Evolutionary conservation across 1,139 yeast genomes (phyloP).

Genomic region (Suhomyces ambrosiae): DNA sequence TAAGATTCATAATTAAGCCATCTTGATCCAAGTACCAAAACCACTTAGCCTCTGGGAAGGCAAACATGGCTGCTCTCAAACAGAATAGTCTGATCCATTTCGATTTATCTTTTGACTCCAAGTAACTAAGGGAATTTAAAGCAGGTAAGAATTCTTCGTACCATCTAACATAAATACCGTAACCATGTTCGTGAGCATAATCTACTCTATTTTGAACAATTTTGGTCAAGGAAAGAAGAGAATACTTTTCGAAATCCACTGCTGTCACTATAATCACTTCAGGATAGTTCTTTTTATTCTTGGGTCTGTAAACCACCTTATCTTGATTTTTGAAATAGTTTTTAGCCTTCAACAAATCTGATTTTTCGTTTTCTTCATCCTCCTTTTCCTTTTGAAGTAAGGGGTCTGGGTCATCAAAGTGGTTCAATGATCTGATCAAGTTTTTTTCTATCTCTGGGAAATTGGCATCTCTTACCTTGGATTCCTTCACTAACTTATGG

Average conservation of each 20-base stretch:
- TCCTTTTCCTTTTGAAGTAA: slow-evolving; percentile 38
- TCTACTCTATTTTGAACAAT: slow-evolving; percentile 80
- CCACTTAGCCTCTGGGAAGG: slow-evolving; percentile 82
- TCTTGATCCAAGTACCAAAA: slow-evolving; percentile 84
- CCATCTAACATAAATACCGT: slow-evolving; percentile 83
- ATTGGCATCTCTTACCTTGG: slow-evolving; percentile 39
- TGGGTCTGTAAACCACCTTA: slow-evolving; percentile 55
- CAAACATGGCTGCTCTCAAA: slow-evolving; percentile 80
- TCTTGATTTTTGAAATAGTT: slow-evolving; percentile 67
- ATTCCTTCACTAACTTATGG: slow-evolving; percentile 50
- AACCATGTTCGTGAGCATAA: slow-evolving; percentile 73
- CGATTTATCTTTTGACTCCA: slow-evolving; percentile 35
- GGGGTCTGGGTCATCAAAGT: slow-evolving; percentile 50
- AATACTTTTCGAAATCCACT: slow-evolving; percentile 72
- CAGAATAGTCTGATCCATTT: slow-evolving; percentile 65
- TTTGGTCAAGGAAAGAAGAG: slow-evolving; percentile 58
- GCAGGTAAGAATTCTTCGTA: slow-evolving; percentile 73
- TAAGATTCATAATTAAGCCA: slow-evolving; percentile 67
- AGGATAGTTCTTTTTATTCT: slow-evolving; percentile 50
- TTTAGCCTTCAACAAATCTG: slow-evolving; percentile 49
- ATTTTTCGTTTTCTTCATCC: slow-evolving; percentile 40
- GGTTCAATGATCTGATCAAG: slow-evolving; percentile 39
- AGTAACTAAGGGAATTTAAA: slow-evolving; percentile 44
- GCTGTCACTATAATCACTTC: slow-evolving; percentile 79
- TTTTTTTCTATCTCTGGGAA: slow-evolving; percentile 42